A percentile compares a stretch with the other conserved stretches of the same genome.
Evolutionary conservation across 2,329 filamentous ascomycete genomes (phyloP).

Genomic region (Botrytis deweyae): DNA sequence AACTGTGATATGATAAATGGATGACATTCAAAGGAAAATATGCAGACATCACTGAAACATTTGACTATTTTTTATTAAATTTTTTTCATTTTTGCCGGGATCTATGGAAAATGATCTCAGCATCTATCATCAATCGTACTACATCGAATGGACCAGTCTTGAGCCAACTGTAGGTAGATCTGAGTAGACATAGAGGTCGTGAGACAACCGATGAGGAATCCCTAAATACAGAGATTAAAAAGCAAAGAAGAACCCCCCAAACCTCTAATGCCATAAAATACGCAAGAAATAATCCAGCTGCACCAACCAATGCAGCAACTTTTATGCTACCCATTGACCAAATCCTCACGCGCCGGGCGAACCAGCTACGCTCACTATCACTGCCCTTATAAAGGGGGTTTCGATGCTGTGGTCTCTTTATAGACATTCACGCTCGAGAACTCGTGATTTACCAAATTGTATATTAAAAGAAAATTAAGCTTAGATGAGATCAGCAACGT

Average conservation of each 20-base stretch:
- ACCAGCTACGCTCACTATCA: slow-evolving; percentile 41
- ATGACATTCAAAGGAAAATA: neutral
- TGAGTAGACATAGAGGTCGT: slow-evolving; percentile 31
- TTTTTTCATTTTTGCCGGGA: slow-evolving; percentile 31
- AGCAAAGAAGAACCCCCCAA: slow-evolving; percentile 38
- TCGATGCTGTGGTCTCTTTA: slow-evolving; percentile 20
- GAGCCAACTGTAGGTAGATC: slow-evolving; percentile 30
- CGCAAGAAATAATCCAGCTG: slow-evolving; percentile 35
- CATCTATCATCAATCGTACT: slow-evolving; percentile 29
- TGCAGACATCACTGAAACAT: neutral
- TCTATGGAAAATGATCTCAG: slow-evolving; percentile 34
- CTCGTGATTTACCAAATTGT: slow-evolving; percentile 39
- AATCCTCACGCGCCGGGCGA: slow-evolving; percentile 40
- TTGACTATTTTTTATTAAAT: slow-evolving; percentile 29
- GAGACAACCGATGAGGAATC: slow-evolving; percentile 35
- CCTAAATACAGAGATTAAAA: slow-evolving; percentile 37
- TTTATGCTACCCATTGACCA: slow-evolving; percentile 39
- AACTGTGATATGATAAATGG: neutral
- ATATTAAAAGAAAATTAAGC: slow-evolving; percentile 26
- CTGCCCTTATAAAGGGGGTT: slow-evolving; percentile 34
- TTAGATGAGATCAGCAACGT: slow-evolving; percentile 75
- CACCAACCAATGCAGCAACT: slow-evolving; percentile 36
- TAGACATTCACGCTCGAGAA: slow-evolving; percentile 24
- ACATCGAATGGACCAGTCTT: slow-evolving; percentile 28
- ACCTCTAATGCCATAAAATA: slow-evolving; percentile 37